Evolutionary conservation across 805 yeast genomes (phyloP).

Genomic region (Candida endomychidarum): DNA sequence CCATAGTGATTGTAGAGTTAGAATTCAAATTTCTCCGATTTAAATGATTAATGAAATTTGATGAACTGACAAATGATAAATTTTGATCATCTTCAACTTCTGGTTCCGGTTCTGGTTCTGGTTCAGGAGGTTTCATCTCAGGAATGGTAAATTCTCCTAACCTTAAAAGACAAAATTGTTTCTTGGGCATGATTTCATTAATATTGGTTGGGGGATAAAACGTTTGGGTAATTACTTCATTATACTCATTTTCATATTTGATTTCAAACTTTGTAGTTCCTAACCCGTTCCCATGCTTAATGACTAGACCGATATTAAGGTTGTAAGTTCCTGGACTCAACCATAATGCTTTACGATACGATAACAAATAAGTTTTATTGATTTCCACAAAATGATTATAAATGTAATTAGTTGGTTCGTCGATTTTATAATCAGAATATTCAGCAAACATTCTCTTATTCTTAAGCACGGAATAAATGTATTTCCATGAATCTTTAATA

Average conservation of each 20-base stretch:
- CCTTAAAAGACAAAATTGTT: constrained; percentile 49
- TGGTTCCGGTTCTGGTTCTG: neutral
- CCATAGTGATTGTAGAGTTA: constrained; percentile 1
- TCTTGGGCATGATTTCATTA: constrained; percentile 55
- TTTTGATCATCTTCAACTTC: constrained; percentile 1
- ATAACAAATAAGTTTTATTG: constrained; percentile 49
- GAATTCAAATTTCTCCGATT: constrained; percentile 3
- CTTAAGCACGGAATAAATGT: constrained; percentile 49
- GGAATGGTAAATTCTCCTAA: constrained; percentile 49
- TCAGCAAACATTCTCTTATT: constrained; percentile 57
- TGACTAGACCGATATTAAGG: constrained; percentile 49
- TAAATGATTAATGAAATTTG: constrained; percentile 5
- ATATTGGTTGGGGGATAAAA: constrained; percentile 59
- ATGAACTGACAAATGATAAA: constrained; percentile 5
- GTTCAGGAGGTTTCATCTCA: constrained; percentile 7
- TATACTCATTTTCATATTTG: constrained; percentile 26
- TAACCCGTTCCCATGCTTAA: constrained; percentile 55
- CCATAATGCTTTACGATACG: constrained; percentile 45
- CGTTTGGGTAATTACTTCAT: constrained; percentile 29
- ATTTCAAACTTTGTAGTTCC: constrained; percentile 60
- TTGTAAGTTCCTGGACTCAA: constrained; percentile 51
- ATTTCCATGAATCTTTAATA: constrained; percentile 55
- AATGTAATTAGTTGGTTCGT: constrained; percentile 47
- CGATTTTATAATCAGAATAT: constrained; percentile 41
- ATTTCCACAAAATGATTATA: constrained; percentile 48